Percentiles rank a stretch among this genome's conserved stretches.
phyloP scores from a whole-genome alignment of 257 asterid genomes.

The Solanum ossicruentum region DNA sequence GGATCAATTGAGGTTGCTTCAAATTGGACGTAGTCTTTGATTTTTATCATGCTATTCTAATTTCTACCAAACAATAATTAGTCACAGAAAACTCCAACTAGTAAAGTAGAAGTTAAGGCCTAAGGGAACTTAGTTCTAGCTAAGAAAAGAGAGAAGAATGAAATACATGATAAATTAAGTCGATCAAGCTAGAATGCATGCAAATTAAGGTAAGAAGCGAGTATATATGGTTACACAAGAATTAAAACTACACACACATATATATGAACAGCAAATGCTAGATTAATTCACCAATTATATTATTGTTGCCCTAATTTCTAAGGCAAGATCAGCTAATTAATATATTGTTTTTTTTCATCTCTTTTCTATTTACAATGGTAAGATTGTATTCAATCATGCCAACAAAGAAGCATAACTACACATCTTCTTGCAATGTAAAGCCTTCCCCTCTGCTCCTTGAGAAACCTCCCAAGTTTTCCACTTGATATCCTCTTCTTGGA shows the following conservation, averaged over 20 bases:
- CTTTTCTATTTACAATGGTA: constrained; percentile 11
- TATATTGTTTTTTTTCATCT: not conserved
- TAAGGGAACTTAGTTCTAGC: not conserved
- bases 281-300: not conserved
- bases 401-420: constrained; percentile 69
- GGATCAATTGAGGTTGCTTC: no score
- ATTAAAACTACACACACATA: not conserved
- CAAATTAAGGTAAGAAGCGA: not conserved
- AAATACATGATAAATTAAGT: not conserved
- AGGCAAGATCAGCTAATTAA: not conserved
- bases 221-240: not conserved
- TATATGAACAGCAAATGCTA: not conserved
- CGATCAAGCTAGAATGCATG: not conserved
- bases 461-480: constrained; percentile 38
- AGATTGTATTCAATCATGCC: constrained; percentile 34
- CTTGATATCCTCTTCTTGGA: constrained; percentile 41
- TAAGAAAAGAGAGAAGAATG: not conserved
- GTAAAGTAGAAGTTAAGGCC: not conserved
- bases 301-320: not conserved
- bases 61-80: not conserved
- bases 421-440: constrained; percentile 64
- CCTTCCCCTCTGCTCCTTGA: constrained; percentile 61
- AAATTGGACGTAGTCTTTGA: no score
- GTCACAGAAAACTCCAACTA: not conserved
- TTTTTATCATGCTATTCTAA: no score